Evolutionary conservation across 2,329 filamentous ascomycete genomes (phyloP), one percentile per base, ranked within the genome.

Genomic region (Colletotrichum agaves): DNA sequence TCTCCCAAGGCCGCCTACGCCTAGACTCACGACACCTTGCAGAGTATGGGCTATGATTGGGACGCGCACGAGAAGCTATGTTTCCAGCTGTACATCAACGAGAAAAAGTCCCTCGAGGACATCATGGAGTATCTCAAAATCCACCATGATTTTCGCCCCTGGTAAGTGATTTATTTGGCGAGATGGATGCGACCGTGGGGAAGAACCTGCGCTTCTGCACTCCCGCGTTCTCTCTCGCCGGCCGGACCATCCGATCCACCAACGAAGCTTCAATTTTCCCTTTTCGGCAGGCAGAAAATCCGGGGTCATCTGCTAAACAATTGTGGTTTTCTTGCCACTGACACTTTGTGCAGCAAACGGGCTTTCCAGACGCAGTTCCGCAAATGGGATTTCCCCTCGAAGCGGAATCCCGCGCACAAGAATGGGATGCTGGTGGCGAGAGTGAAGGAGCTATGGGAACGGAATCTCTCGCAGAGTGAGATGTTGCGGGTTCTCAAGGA

Each of bases 291-390:
- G 33, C 15, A 33, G 21, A 23, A 55, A 33, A 61, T 56, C 65
- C 31, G 55, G 55, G 61, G 41, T 58, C 35, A 37, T 37, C 13
- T 15, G 41, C 8, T 7, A 27, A 27, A 63, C 37, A 52, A 4
- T 50, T 31, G 23, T 21, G 47, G 15, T 35, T 23, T 21, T 13
- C 10, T 21, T 21, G 39, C 61, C 61, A 55, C 53, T 67, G 52
- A 59, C 61, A 27, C 44, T 39, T n/a, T 47, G 6, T 37, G 61
- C 78, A 92, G 92, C 77, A 93, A 93, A 81, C 89, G 92, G 68
- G 90, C 90, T 47, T 93, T 91, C 69, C 91, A 93, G 77, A 88
- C 85, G 3, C 91, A 93, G 72, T 93, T 94, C 78, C 91, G 89
- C 74, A 84, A 88, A 76, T 96, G 93, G 93, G 86, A 88, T 7